Percentiles rank a stretch among this genome's conserved stretches.
Conservation (phyloP, 371 early-diverging fungal genomes). For the Mucor ambiguus region DNA sequence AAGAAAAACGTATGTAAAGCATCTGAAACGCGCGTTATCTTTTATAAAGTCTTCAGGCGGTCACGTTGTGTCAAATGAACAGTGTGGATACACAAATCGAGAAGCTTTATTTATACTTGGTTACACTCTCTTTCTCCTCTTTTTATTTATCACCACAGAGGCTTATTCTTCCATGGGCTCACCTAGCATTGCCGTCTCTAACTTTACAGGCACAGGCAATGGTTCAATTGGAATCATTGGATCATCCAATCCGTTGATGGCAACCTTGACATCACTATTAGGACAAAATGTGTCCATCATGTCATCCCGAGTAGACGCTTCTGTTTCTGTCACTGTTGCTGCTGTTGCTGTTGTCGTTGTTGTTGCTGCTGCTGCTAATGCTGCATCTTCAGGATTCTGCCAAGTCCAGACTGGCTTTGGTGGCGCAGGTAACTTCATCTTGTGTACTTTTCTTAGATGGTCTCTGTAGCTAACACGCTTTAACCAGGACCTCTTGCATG, state of each 20-base stretch:
- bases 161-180: neutral
- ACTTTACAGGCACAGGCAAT: neutral
- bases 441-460: neutral
- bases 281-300: too few species aligned
- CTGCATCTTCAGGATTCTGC: neutral
- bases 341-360: neutral
- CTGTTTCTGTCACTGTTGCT: neutral
- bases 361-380: neutral
- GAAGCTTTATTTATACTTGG: neutral
- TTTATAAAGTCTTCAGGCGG: neutral
- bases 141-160: neutral
- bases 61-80: neutral
- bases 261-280: too few species aligned
- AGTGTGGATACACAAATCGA: neutral
- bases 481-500: neutral
- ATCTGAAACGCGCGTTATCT: constrained; percentile 2
- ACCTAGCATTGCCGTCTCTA: neutral
- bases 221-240: neutral
- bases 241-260: neutral
- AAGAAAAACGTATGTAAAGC: neutral
- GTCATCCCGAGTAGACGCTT: too few species aligned
- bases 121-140: too few species aligned
- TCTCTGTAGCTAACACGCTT: neutral
- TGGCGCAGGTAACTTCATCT: neutral
- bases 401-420: neutral